Conservation (phyloP, 306 rosid species). For the Carpinus fangiana region DNA sequence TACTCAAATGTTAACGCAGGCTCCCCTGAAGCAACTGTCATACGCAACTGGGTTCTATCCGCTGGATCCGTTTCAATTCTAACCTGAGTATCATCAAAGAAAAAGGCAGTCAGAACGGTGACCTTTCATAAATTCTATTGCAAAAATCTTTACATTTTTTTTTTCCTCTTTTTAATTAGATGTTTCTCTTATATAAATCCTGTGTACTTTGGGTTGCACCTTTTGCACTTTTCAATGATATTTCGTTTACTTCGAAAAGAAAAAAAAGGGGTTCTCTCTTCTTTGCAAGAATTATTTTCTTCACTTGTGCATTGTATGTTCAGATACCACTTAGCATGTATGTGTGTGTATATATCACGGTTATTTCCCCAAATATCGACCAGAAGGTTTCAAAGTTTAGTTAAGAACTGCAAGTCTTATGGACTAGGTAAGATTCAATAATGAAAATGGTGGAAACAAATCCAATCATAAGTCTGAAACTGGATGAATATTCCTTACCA, state of each 20-base stretch:
- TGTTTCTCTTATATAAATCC: too few species aligned
- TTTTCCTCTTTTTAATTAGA: too few species aligned
- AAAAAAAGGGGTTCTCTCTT: background rate
- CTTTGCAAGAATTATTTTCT: background rate
- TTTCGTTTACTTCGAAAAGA: too few species aligned
- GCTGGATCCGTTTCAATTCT: slow-evolving; percentile 99
- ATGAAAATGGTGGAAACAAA: background rate
- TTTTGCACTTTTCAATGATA: too few species aligned
- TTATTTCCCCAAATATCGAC: background rate
- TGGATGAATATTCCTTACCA: slow-evolving; percentile 57
- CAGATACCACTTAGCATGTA: background rate
- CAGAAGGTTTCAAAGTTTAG: background rate
- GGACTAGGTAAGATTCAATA: background rate
- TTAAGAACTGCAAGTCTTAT: background rate
- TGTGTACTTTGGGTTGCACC: too few species aligned
- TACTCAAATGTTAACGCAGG: slow-evolving; percentile 87
- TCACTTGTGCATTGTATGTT: background rate
- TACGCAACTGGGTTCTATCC: slow-evolving; percentile 94
- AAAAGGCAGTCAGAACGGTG: slow-evolving; percentile 20
- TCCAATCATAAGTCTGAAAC: background rate
- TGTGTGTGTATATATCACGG: background rate
- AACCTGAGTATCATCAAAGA: slow-evolving; percentile 45
- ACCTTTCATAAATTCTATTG: slow-evolving; percentile 2
- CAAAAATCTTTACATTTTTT: background rate
- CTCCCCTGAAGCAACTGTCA: slow-evolving; percentile 99